Percentiles rank a stretch among this genome's conserved stretches.
phyloP scores from a whole-genome alignment of 345 rosid genomes.

The Conringia planisiliqua region DNA sequence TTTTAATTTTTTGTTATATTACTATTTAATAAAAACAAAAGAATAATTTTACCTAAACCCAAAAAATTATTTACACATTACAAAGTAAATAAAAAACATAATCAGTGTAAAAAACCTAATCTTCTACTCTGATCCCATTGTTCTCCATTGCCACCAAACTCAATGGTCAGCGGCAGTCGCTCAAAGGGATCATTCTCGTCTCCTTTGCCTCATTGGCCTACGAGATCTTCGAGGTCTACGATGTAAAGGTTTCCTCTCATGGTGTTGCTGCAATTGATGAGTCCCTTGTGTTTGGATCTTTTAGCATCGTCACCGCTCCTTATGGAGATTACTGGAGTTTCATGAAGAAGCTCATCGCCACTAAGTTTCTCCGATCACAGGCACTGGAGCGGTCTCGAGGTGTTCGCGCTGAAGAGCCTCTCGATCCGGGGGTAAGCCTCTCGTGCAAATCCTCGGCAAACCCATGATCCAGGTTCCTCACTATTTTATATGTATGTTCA shows the following conservation, averaged over 20 bases:
- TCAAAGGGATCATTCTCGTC: background rate
- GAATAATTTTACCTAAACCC: too few relatives aligned
- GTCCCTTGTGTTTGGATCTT: conserved; percentile 4
- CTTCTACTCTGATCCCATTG: too few relatives aligned
- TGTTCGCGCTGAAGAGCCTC: conserved; percentile 40
- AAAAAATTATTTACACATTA: too few relatives aligned
- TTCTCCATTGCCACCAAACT: too few relatives aligned
- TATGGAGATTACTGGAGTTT: conserved; percentile 25
- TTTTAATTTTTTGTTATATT: too few relatives aligned
- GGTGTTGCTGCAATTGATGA: background rate
- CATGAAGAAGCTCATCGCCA: conserved; percentile 23
- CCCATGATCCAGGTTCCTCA: conserved; percentile 93
- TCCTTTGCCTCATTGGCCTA: conserved; percentile 14
- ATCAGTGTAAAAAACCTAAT: too few relatives aligned
- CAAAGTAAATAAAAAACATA: too few relatives aligned
- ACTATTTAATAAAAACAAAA: too few relatives aligned
- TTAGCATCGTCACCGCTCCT: background rate
- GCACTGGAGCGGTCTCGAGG: conserved; percentile 14
- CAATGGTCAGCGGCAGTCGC: too few relatives aligned
- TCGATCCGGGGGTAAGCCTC: conserved; percentile 88
- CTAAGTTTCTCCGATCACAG: conserved; percentile 20
- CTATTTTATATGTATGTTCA: background rate
- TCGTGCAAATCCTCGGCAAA: conserved; percentile 80
- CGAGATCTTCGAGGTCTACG: conserved; percentile 12
- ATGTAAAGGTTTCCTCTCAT: background rate